A percentile compares a stretch with the other conserved stretches of the same genome.
These are phyloP conservation scores for Triticum aestivum DNA, from an alignment of 176 grass and related monocot species.

Conservation along the genomic window IWGSC_CS_RefSeq_v2.1 NC_057810.1:222611287-222611786, in stretches of 20 bases:
- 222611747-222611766: conserved; percentile 18
- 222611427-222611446: background rate
- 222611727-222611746: conserved; percentile 36
- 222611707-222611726: conserved; percentile 8
- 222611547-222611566: background rate
- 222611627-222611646: background rate
- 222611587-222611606: background rate
- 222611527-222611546: background rate
- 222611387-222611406: background rate
- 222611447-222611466: background rate
- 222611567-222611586: background rate
- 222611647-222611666: conserved; percentile 36
- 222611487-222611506: background rate
- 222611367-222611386: background rate
- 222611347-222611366: background rate
- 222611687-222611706: background rate
- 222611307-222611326: background rate
- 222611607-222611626: background rate
- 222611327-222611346: background rate
- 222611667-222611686: conserved; percentile 13
- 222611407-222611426: background rate
- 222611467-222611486: conserved; percentile 4
- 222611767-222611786: conserved; percentile 70
- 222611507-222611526: background rate
- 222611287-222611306: background rate